These are phyloP conservation scores for Fusarium pseudonygamai DNA, from an alignment of 2,329 filamentous ascomycete genomes.

Conservation along the genomic window DNA sequence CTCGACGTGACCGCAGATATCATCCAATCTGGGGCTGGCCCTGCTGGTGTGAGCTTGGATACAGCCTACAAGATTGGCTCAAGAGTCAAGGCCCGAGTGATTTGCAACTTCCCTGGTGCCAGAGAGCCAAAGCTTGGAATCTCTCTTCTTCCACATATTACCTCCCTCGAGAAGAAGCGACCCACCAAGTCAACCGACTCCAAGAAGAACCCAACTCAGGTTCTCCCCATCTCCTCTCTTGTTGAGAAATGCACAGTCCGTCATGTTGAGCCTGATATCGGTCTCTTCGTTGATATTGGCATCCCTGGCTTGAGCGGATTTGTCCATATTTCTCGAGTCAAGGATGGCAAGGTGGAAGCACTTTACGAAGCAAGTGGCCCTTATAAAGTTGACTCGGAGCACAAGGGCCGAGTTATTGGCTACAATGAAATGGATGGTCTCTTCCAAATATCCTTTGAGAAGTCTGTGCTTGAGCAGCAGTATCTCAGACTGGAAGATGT, in stretches of 20 bases:
- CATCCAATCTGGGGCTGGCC: constrained; percentile 84
- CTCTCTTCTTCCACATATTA: constrained; percentile 86
- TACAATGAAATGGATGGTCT: constrained; percentile 89
- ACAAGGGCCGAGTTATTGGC: constrained; percentile 83
- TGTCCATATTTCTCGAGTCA: constrained; percentile 92
- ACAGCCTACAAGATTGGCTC: constrained; percentile 84
- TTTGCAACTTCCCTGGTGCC: constrained; percentile 84
- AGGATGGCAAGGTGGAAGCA: constrained; percentile 88
- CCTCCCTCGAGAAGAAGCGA: constrained; percentile 66
- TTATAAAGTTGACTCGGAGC: constrained; percentile 80
- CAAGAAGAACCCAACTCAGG: constrained; percentile 62
- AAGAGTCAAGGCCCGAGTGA: constrained; percentile 85
- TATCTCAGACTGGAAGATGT: constrained; percentile 95
- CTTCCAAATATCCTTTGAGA: constrained; percentile 86
- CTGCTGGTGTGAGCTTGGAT: constrained; percentile 74
- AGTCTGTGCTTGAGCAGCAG: constrained; percentile 82
- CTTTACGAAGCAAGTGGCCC: constrained; percentile 80
- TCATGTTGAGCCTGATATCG: constrained; percentile 81
- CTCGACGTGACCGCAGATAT: constrained; percentile 91
- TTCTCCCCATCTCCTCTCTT: constrained; percentile 76
- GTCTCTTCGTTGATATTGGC: constrained; percentile 80
- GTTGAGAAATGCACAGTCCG: constrained; percentile 81
- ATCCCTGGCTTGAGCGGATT: constrained; percentile 77
- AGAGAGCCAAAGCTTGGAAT: constrained; percentile 87
- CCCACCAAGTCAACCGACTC: constrained; percentile 46